Evolutionary conservation across 148 eudicot genomes (phyloP).

Genomic region (Limonium bicolor): DNA sequence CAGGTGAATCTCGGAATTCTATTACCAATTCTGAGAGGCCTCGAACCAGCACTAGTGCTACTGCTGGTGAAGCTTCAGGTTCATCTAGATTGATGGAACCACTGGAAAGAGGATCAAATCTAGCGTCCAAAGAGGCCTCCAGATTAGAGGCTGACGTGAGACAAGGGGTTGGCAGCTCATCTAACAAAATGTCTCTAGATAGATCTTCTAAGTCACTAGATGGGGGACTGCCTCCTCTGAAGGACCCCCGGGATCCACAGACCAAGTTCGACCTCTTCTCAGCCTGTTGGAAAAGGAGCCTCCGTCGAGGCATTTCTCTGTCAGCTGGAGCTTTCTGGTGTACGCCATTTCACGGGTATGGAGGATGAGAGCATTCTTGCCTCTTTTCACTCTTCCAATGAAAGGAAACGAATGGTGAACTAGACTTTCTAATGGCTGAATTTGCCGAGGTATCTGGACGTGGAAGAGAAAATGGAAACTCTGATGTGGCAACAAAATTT

Average conservation of each 20-base stretch:
- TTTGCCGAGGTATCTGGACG: conserved; percentile 88
- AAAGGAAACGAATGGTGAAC: conserved; percentile 68
- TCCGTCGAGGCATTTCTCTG: conserved; percentile 81
- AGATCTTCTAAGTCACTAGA: conserved; percentile 36
- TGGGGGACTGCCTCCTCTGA: conserved; percentile 46
- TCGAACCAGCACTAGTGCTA: conserved; percentile 34
- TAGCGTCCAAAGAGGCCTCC: conserved; percentile 27
- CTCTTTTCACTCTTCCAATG: conserved; percentile 66
- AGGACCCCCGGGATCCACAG: conserved; percentile 33
- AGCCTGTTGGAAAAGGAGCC: conserved; percentile 94
- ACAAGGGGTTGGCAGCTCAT: conserved; percentile 34
- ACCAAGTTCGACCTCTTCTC: conserved; percentile 72
- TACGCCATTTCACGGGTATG: conserved; percentile 57
- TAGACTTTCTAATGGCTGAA: conserved; percentile 86
- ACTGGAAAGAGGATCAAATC: conserved; percentile 32
- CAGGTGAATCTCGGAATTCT: conserved; percentile 26
- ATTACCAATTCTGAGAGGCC: conserved; percentile 39
- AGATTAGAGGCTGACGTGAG: conserved; percentile 44
- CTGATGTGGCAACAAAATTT: conserved; percentile 38
- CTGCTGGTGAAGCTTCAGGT: conserved; percentile 27
- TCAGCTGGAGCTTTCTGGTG: conserved; percentile 81
- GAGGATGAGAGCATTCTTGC: conserved; percentile 80
- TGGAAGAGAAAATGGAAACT: conserved; percentile 64
- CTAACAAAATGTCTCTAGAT: conserved; percentile 44
- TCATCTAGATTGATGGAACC: conserved; percentile 40